Conservation (phyloP, 2,329 filamentous ascomycete species). For the Leptodontidium sp. region DNA sequence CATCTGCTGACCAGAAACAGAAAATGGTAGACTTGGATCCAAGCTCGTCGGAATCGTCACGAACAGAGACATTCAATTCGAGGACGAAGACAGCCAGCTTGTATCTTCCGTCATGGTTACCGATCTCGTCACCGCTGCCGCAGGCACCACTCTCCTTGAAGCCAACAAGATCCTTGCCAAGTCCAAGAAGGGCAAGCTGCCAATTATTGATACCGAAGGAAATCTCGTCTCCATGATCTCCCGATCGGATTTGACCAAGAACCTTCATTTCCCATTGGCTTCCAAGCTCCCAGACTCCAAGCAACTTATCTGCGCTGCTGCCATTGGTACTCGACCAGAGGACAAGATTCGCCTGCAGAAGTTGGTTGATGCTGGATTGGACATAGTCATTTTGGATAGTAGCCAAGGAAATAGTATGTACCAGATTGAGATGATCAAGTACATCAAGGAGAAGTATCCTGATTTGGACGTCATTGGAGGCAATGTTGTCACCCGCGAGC, state of each 20-base stretch:
- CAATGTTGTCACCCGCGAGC: conserved; percentile 97
- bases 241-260: conserved; percentile 97
- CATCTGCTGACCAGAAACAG: conserved; percentile 61
- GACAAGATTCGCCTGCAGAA: conserved; percentile 87
- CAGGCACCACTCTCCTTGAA: conserved; percentile 84
- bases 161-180: conserved; percentile 92
- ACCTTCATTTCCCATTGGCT: conserved; percentile 93
- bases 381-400: conserved; percentile 94
- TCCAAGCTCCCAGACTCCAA: conserved; percentile 97
- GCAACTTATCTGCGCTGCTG: conserved; percentile 94
- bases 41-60: conserved; percentile 98
- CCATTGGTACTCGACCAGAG: conserved; percentile 93
- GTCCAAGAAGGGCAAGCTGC: conserved; percentile 98
- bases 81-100: conserved; percentile 74
- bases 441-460: conserved; percentile 87
- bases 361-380: conserved; percentile 92
- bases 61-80: conserved; percentile 97
- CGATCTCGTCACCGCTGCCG: conserved; percentile 86
- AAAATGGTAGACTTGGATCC: conserved; percentile 89
- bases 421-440: conserved; percentile 98
- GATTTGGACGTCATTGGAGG: conserved; percentile 93
- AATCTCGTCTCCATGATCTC: conserved; percentile 94
- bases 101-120: conserved; percentile 95
- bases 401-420: conserved; percentile 99
- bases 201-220: conserved; percentile 83